These are phyloP conservation scores for Aphanomyces invadans DNA, from an alignment of 352 stramenopile genomes.

Conservation along the genomic window DNA sequence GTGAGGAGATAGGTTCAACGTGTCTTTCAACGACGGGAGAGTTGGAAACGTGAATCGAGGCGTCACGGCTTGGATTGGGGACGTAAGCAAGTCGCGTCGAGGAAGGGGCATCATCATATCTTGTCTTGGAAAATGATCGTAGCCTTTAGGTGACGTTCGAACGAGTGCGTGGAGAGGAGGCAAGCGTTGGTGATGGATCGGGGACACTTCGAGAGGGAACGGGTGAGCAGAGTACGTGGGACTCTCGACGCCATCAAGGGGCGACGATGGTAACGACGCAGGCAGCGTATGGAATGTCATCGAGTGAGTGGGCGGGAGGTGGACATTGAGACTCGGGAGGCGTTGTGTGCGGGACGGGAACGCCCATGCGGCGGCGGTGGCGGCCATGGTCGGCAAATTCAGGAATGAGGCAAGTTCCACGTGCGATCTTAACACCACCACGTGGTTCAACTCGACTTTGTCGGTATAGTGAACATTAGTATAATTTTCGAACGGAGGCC, in stretches of 20 bases:
- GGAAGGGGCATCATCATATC: too few relatives aligned
- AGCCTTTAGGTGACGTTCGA: not conserved
- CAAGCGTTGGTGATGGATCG: not conserved
- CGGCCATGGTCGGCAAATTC: not conserved
- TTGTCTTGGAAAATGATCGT: not conserved
- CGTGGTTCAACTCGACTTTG: not conserved
- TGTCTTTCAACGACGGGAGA: not conserved
- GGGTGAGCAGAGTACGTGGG: not conserved
- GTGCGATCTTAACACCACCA: not conserved
- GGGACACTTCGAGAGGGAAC: slow-evolving; percentile 10
- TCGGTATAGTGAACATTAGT: not conserved
- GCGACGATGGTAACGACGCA: not conserved
- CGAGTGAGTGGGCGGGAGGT: not conserved
- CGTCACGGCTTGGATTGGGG: not conserved
- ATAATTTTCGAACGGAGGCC: not conserved
- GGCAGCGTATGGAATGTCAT: not conserved
- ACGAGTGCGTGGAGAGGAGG: not conserved
- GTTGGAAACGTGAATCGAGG: not conserved
- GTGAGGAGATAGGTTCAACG: not conserved
- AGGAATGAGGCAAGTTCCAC: slow-evolving; percentile 5
- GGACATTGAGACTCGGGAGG: not conserved
- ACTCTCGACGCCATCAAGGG: not conserved
- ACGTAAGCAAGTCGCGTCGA: not conserved
- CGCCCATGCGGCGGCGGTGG: not conserved
- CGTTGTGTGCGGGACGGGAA: not conserved